Base-by-base conservation (phyloP, 2,329 filamentous ascomycete species). In the Apiospora sp. region DNA sequence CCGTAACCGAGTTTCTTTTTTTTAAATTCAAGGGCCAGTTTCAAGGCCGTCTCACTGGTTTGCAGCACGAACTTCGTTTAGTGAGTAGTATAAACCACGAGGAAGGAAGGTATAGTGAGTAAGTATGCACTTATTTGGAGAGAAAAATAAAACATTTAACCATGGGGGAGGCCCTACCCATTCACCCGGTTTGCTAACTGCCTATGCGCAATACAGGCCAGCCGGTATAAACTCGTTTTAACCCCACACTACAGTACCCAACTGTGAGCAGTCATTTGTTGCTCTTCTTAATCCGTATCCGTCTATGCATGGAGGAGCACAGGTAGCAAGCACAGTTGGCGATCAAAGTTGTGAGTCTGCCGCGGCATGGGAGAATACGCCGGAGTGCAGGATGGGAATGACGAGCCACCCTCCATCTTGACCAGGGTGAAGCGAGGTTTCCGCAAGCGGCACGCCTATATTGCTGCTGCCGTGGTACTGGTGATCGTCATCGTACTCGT, bases 401-500 rank as follows among this genome's bases (percentile, higher is more conserved):
- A 41, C 58, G 34, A 61, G 54, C 54, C 37, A 61, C 8, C 54
- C 22, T 30, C 54, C 30, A 61, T 37, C 30, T 22, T 41, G 34
- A n/a, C n/a, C 58, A 64, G 41, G 58, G 34, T 41, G 58, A 64
- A 7, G 34, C 34, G 58, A 24, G 34, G 58, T 41, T 64, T 41
- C 58, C 58, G 34, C 30, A 64, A 24, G 22, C 37, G 67, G 67
- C 44, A 69, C 27, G 48, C 34, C 67, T 69, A 69, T 27, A 16
- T 19, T 27, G 13, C 49, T 19, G 67, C 27, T 16, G 34, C 34
- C 24, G 67, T 49, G 4, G 44, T 49, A 8, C 34, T 41, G 19
- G 58, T 64, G 13, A 27, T 69, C 67, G 44, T 49, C 44, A 49
- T 69, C 14, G 44, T 69, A 13, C 67, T 69, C 43, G 34, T 49